Evolutionary conservation across 257 asterid species (phyloP).

Genomic region (Salvia splendens): DNA sequence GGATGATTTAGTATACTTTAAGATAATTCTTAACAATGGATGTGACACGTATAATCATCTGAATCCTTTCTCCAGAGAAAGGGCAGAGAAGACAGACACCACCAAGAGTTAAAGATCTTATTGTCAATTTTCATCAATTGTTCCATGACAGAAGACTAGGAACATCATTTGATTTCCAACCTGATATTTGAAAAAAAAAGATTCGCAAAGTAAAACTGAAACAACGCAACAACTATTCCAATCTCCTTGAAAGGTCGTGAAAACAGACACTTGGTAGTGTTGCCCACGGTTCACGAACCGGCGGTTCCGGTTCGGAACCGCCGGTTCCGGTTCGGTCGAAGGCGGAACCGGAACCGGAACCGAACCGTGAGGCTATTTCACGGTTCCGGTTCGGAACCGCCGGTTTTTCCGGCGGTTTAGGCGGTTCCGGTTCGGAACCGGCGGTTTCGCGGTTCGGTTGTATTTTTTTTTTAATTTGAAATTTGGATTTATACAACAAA

Average conservation of each 20-base stretch:
- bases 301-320: too few relatives aligned
- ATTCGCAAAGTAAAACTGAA: not conserved
- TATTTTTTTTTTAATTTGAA: too few relatives aligned
- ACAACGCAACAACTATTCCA: not conserved
- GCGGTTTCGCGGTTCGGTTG: too few relatives aligned
- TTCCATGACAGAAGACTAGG: not conserved
- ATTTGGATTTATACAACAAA: too few relatives aligned
- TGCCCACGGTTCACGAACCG: too few relatives aligned
- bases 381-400: too few relatives aligned
- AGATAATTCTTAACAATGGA: not conserved
- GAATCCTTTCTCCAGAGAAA: conserved; percentile 1
- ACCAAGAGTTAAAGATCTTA: conserved; percentile 8
- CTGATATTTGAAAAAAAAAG: not conserved
- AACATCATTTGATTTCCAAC: conserved; percentile 18
- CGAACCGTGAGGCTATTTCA: too few relatives aligned
- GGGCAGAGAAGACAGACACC: not conserved
- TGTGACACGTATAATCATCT: not conserved
- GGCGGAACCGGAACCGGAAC: too few relatives aligned
- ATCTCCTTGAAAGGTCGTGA: conserved; percentile 8
- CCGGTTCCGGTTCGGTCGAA: too few relatives aligned
- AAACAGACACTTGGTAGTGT: conserved; percentile 23
- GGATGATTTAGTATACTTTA: not conserved
- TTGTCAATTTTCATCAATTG: conserved; percentile 9
- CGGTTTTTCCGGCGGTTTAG: too few relatives aligned
- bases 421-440: too few relatives aligned